Base-by-base conservation (phyloP, 768 basidiomycete species). In the Russula ochroleuca region DNA sequence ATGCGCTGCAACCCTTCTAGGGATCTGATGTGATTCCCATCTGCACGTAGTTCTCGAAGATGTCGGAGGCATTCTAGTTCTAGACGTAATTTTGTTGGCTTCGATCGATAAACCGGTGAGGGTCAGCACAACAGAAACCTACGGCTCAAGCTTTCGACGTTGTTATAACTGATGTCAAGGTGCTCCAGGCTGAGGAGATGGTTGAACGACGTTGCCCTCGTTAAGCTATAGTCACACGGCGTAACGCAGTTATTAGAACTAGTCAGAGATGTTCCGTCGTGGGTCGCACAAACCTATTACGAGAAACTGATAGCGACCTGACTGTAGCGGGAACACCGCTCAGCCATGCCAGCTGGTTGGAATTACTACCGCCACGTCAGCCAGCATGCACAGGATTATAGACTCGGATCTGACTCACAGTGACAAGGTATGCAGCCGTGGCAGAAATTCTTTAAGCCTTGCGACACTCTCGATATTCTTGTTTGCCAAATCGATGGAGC, bases 81-180 rank as follows among this genome's bases (percentile, higher is more conserved):
- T 97, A 72, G 37, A 68, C 63, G 53, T 55, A 61, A 38, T 72
- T 66, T 64, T 52, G 40, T 57, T 51, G 57, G 48, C 48, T 62
- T 61, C 57, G 37, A 59, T 68, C 37, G 61, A 31, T 19, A 48
- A 51, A 21, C 2, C 21, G n/a, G 21, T 21, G 9, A n/a, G 9
- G 61, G 64, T 64, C 67, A 60, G 59, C 62, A 67, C 57, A 59
- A 55, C 50, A 58, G 47, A 47, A 57, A 61, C 68, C 33, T 74
- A 96, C 92, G 92, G 54, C 80, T 82, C 61, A 98, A 78, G 9
- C 91, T 91, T 65, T 96, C 93, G 57, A 98, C 81, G 67, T 91
- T 83, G 74, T 98, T 98, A 70, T 84, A 74, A 73, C 92, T 94
- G 65, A 99, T 85, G 76, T 99, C 94, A 71, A 99, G 81, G 70